phyloP scores from a whole-genome alignment of 1,284 basidiomycete genomes.

The Psilocybe mexicana region DNA sequence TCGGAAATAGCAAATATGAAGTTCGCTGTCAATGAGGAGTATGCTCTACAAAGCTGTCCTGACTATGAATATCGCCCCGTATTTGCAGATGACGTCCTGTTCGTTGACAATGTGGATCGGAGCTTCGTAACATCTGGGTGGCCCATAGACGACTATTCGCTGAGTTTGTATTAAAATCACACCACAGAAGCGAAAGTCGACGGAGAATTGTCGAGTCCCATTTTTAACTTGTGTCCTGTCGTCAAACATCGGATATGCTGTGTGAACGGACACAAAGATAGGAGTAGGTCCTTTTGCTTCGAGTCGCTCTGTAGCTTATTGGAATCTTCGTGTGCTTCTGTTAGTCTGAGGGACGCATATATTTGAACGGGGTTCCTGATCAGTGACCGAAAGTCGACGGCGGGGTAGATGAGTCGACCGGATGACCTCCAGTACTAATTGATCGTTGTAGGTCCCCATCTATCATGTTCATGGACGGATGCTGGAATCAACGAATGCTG shows the following conservation, averaged over 20 bases:
- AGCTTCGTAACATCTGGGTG: not conserved
- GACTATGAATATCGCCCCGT: not conserved
- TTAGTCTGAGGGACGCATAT: too few relatives aligned
- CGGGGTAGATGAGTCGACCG: too few relatives aligned
- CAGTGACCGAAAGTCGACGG: too few relatives aligned
- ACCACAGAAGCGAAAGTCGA: not conserved
- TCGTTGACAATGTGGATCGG: not conserved
- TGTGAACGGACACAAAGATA: not conserved
- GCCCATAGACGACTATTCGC: not conserved
- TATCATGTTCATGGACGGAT: too few relatives aligned
- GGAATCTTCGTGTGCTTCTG: too few relatives aligned
- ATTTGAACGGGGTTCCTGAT: too few relatives aligned
- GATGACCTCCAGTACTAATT: too few relatives aligned
- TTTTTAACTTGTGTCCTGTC: not conserved
- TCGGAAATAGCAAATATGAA: not conserved
- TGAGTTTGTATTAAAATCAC: not conserved
- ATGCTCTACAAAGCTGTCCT: not conserved
- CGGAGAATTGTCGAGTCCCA: not conserved
- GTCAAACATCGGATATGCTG: not conserved
- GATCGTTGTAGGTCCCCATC: too few relatives aligned
- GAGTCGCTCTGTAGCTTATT: not conserved
- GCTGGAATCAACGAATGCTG: too few relatives aligned
- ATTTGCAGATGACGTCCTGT: not conserved
- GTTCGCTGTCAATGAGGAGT: too few relatives aligned
- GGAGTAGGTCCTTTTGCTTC: not conserved